Evolutionary conservation across 345 rosid genomes (phyloP).

Genomic region (Syzygium aromaticum): DNA sequence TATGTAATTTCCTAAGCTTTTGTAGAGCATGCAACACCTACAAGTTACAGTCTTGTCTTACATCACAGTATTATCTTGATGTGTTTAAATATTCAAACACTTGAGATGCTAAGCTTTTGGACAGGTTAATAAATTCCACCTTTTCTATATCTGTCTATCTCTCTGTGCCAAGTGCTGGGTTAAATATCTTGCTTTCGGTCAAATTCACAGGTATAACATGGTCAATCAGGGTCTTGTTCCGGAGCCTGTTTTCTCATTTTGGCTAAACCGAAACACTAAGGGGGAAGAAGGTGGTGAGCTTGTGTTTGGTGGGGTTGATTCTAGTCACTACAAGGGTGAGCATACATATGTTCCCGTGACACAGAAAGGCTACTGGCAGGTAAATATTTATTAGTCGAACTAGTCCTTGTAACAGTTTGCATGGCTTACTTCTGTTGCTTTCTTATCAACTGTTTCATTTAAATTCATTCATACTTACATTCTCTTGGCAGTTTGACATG

Average conservation of each 20-base stretch:
- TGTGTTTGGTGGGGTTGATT: constrained; percentile 86
- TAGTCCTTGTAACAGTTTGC: background rate
- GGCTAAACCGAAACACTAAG: constrained; percentile 73
- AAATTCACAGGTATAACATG: constrained; percentile 69
- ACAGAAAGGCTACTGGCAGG: constrained; percentile 94
- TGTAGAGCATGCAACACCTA: background rate
- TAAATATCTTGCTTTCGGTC: background rate
- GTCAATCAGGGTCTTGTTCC: constrained; percentile 59
- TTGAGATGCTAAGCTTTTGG: background rate
- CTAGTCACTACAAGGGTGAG: constrained; percentile 68
- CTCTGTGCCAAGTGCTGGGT: background rate
- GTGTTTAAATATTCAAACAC: background rate
- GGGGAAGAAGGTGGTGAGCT: constrained; percentile 83
- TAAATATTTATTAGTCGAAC: constrained; percentile 5
- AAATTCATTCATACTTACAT: background rate
- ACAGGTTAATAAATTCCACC: background rate
- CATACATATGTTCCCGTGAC: constrained; percentile 91
- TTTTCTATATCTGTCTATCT: background rate
- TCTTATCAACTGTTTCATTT: background rate
- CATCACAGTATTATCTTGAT: background rate
- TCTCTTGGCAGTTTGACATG: constrained; percentile 59
- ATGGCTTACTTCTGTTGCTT: background rate
- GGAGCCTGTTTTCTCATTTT: constrained; percentile 85
- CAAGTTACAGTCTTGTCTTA: background rate
- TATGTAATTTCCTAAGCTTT: background rate